phyloP scores from a whole-genome alignment of 208 protist species.

The Trypanosoma grayi region DNA sequence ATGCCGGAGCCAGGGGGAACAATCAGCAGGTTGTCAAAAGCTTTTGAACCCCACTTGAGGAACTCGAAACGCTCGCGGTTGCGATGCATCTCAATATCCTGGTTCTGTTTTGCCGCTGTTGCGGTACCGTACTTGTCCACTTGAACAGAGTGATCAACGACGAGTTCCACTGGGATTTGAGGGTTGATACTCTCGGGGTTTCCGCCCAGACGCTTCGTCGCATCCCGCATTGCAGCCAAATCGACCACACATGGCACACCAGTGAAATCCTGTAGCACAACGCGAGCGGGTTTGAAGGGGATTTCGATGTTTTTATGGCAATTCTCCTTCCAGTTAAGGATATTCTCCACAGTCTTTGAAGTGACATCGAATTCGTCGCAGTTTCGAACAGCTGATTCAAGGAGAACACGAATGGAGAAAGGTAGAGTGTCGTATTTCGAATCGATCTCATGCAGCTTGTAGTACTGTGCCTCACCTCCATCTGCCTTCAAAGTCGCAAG shows the following conservation, averaged over 20 bases:
- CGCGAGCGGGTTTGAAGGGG: conserved; percentile 95
- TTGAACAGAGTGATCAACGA: conserved; percentile 97
- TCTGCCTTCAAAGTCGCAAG: conserved; percentile 56
- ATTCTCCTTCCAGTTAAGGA: conserved; percentile 93
- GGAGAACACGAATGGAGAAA: conserved; percentile 95
- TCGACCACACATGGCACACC: conserved; percentile 96
- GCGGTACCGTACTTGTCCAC: conserved; percentile 77
- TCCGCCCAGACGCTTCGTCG: conserved; percentile 89
- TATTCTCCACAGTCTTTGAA: conserved; percentile 89
- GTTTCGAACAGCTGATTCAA: conserved; percentile 95
- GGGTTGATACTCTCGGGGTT: conserved; percentile 94
- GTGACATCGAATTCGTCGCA: conserved; percentile 94
- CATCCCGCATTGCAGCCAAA: conserved; percentile 95
- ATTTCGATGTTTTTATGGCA: conserved; percentile 92
- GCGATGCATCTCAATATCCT: conserved; percentile 94
- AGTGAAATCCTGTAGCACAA: conserved; percentile 96
- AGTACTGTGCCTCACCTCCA: conserved; percentile 61
- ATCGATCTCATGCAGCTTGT: conserved; percentile 85
- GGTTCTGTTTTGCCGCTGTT: conserved; percentile 88
- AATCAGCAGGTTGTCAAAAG: conserved; percentile 94
- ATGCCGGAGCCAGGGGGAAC: conserved; percentile 96
- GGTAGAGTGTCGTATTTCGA: conserved; percentile 84
- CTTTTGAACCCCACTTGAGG: conserved; percentile 96
- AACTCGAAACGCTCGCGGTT: conserved; percentile 96
- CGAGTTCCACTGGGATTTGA: conserved; percentile 95